Evolutionary conservation across 495 filamentous ascomycete species (phyloP).

Genomic region (Terfezia boudieri): DNA sequence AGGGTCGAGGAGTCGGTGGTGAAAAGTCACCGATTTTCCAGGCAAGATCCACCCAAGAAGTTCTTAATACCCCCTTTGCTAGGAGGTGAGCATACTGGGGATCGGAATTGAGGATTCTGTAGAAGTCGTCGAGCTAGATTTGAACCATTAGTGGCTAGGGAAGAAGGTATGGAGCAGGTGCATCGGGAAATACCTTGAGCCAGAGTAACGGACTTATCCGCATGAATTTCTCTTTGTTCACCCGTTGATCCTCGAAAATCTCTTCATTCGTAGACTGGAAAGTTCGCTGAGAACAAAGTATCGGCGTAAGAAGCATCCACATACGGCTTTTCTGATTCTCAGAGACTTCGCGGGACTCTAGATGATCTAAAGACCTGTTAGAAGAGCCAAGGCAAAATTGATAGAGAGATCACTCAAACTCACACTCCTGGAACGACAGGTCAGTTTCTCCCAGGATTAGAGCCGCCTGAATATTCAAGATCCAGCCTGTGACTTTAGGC

Average conservation of each 20-base stretch:
- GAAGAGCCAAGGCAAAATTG: neutral
- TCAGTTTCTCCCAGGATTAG: conserved; percentile 14
- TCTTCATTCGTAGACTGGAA: neutral
- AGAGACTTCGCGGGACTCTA: conserved; percentile 3
- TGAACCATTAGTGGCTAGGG: neutral
- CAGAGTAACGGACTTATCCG: conserved; percentile 17
- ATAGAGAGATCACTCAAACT: conserved; percentile 1
- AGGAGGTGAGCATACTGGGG: conserved; percentile 5
- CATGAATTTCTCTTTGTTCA: conserved; percentile 13
- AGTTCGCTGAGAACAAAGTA: conserved; percentile 13
- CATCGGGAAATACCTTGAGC: conserved; percentile 12
- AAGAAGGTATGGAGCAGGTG: neutral
- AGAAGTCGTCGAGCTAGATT: conserved; percentile 13
- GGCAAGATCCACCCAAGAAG: neutral
- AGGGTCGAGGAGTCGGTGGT: no score
- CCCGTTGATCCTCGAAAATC: conserved; percentile 7
- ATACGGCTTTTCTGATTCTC: conserved; percentile 13
- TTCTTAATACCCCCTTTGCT: neutral
- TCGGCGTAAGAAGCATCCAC: conserved; percentile 13
- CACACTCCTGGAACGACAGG: conserved; percentile 10
- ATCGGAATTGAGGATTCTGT: conserved; percentile 9
- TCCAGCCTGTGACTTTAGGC: conserved; percentile 6
- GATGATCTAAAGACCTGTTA: conserved; percentile 1
- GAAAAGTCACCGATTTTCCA: neutral
- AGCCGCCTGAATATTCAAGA: conserved; percentile 18